These are phyloP conservation scores for Isabelozyma rhagii DNA, from an alignment of 805 yeast species.

Conservation along the genomic window DNA sequence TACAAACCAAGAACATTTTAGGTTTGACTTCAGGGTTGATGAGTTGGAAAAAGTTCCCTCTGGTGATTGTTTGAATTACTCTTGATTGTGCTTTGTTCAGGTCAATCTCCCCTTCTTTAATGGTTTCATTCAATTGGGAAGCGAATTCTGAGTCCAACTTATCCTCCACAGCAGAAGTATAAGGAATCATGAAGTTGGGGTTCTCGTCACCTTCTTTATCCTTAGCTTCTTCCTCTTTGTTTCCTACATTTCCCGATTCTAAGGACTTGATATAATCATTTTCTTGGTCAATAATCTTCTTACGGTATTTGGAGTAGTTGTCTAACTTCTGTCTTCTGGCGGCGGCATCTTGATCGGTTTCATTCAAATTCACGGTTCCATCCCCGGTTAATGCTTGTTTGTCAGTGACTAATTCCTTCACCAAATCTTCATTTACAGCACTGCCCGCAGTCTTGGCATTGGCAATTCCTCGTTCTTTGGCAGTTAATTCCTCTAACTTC, in stretches of 20 bases:
- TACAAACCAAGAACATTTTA: slow-evolving; percentile 69
- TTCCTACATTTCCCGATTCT: slow-evolving; percentile 11
- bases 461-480: slow-evolving; percentile 57
- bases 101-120: slow-evolving; percentile 54
- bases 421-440: slow-evolving; percentile 28
- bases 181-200: slow-evolving; percentile 51
- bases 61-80: slow-evolving; percentile 65
- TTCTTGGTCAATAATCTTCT: slow-evolving; percentile 58
- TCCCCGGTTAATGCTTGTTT: slow-evolving; percentile 42
- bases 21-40: slow-evolving; percentile 42
- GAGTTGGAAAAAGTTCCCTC: slow-evolving; percentile 62
- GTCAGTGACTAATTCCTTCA: slow-evolving; percentile 29
- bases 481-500: slow-evolving; percentile 52
- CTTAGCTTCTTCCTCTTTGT: slow-evolving; percentile 15
- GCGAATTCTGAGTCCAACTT: slow-evolving; percentile 61
- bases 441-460: slow-evolving; percentile 48
- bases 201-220: slow-evolving; percentile 6
- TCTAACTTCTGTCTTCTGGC: slow-evolving; percentile 51
- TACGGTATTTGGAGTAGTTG: slow-evolving; percentile 56
- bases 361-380: slow-evolving; percentile 40
- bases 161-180: slow-evolving; percentile 66
- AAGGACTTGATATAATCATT: slow-evolving; percentile 24
- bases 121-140: slow-evolving; percentile 47
- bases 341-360: slow-evolving; percentile 45
- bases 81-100: slow-evolving; percentile 51